These are phyloP conservation scores for Petasospora rhodanensis DNA, from an alignment of 1,139 yeast species.

Conservation along the genomic window DNA sequence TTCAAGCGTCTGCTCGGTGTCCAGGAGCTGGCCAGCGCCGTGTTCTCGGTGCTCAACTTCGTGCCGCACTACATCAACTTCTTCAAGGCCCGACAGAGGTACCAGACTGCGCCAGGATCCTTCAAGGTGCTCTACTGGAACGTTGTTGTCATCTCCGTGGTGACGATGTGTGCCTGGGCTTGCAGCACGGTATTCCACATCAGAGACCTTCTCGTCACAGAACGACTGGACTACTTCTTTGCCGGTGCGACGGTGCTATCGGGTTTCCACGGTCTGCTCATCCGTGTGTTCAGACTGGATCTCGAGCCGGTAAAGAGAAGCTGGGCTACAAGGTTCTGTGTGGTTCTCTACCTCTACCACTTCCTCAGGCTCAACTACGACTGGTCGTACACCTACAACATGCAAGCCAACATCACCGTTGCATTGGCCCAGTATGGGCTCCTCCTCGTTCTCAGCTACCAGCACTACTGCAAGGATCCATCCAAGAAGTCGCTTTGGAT, in stretches of 20 bases:
- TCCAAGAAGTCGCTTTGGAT: slow-evolving; percentile 29
- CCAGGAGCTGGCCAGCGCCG: slow-evolving; percentile 79
- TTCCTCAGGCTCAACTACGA: slow-evolving; percentile 60
- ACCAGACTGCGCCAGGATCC: slow-evolving; percentile 18
- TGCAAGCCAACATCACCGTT: slow-evolving; percentile 79
- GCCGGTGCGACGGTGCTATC: slow-evolving; percentile 85
- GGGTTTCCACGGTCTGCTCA: slow-evolving; percentile 66
- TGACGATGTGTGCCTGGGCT: slow-evolving; percentile 85
- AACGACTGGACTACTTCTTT: slow-evolving; percentile 82
- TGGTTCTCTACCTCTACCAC: slow-evolving; percentile 54
- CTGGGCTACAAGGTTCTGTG: slow-evolving; percentile 40
- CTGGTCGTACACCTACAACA: slow-evolving; percentile 92
- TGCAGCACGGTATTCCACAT: slow-evolving; percentile 83
- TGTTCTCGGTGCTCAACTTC: slow-evolving; percentile 78
- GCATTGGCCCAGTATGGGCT: slow-evolving; percentile 69
- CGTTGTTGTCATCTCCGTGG: slow-evolving; percentile 43
- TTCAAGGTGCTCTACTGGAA: slow-evolving; percentile 34
- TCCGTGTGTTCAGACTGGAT: slow-evolving; percentile 57
- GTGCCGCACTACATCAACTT: slow-evolving; percentile 69
- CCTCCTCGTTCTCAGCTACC: slow-evolving; percentile 29
- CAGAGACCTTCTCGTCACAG: slow-evolving; percentile 78
- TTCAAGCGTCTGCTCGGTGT: slow-evolving; percentile 67
- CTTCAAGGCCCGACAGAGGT: slow-evolving; percentile 29
- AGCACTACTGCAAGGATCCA: slow-evolving; percentile 26
- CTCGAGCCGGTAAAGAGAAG: slow-evolving; percentile 30